phyloP scores from a whole-genome alignment of 805 yeast genomes.

The Cyberlindnera xishuangbannaensis region DNA sequence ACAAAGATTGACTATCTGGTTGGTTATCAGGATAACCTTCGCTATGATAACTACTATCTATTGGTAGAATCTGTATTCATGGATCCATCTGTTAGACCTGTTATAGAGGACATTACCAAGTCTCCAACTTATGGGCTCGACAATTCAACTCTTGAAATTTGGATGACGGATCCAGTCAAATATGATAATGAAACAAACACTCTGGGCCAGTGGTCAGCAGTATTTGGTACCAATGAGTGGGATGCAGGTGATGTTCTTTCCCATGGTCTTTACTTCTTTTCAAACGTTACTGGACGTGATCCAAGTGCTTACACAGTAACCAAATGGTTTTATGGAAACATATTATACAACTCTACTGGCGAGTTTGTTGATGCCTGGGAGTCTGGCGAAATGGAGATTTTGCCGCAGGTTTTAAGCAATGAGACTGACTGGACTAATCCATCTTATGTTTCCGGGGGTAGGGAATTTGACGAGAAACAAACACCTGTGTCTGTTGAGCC shows the following conservation, averaged over 20 bases:
- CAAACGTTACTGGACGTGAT: constrained; percentile 22
- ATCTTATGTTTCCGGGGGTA: constrained; percentile 15
- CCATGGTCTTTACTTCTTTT: constrained; percentile 20
- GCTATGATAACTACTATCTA: constrained; percentile 8
- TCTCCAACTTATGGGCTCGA: constrained; percentile 17
- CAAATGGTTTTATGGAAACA: constrained; percentile 22
- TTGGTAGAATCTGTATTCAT: constrained; percentile 10
- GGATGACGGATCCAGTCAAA: constrained; percentile 23
- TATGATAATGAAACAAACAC: constrained; percentile 17
- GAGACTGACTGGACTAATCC: constrained; percentile 11
- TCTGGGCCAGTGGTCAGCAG: constrained; percentile 16
- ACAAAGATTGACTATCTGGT: constrained; percentile 14
- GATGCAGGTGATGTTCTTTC: constrained; percentile 23
- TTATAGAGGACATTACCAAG: constrained; percentile 15
- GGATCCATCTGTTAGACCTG: constrained; percentile 8
- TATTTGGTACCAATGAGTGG: constrained; percentile 18
- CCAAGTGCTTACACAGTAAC: constrained; percentile 9
- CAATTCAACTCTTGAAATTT: constrained; percentile 19
- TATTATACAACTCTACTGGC: constrained; percentile 19
- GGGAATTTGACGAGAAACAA: constrained; percentile 21
- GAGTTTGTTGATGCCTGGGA: constrained; percentile 23
- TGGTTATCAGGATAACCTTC: constrained; percentile 20
- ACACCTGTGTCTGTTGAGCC: constrained; percentile 24
- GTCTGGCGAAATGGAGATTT: constrained; percentile 14
- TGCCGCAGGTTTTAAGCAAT: constrained; percentile 12